Percentiles rank a stretch among this genome's conserved stretches.
phyloP scores from a whole-genome alignment of 768 basidiomycete species.

The Cystobasidium ongulense region DNA sequence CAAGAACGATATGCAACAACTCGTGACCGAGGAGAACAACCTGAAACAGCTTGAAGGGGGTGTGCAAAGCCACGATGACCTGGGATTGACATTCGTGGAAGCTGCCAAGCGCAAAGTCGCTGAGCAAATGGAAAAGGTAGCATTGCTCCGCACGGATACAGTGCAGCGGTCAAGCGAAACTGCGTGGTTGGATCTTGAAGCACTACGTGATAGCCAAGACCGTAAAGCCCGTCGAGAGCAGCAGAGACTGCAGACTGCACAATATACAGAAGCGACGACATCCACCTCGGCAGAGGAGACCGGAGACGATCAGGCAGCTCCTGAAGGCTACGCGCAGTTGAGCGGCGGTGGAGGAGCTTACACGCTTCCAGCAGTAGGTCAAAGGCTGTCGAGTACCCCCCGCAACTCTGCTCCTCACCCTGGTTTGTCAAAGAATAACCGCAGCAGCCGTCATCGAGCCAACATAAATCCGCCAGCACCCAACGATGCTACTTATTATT shows the following conservation, averaged over 20 bases:
- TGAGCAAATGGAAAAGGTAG: conserved; percentile 70
- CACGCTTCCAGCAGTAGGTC: not conserved
- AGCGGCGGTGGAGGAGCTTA: not conserved
- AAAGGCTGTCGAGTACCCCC: not conserved
- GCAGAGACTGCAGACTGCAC: not conserved
- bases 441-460: conserved; percentile 43
- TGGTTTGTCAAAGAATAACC: not conserved
- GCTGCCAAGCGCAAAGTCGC: conserved; percentile 66
- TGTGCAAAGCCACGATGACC: conserved; percentile 51
- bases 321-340: not conserved
- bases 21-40: conserved; percentile 61
- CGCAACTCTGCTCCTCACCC: conserved; percentile 19
- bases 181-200: conserved; percentile 41
- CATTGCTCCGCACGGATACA: conserved; percentile 57
- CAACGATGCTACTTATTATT: conserved; percentile 75
- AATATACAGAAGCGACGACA: conserved; percentile 23
- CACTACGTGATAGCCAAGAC: conserved; percentile 37
- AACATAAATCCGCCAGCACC: conserved; percentile 81
- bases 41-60: conserved; percentile 53
- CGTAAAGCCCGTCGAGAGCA: conserved; percentile 10
- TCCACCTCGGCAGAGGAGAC: conserved; percentile 17
- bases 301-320: conserved; percentile 5
- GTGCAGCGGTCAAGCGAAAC: conserved; percentile 60
- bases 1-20: conserved; percentile 61
- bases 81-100: conserved; percentile 71